phyloP scores from a whole-genome alignment of 306 rosid species.

The Sophora flavescens region DNA sequence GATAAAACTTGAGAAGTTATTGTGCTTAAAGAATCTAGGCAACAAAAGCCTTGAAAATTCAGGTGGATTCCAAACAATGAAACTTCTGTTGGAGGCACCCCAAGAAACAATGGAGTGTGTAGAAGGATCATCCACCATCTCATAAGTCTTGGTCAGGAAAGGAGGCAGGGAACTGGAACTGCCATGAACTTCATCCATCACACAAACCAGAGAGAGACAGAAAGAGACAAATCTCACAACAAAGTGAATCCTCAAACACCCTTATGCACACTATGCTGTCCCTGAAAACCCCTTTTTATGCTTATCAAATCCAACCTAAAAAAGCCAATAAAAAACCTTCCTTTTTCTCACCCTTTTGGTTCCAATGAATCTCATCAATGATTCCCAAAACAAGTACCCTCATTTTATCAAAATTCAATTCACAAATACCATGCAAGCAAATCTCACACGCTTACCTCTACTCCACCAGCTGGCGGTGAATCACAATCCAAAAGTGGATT shows the following conservation, averaged over 20 bases:
- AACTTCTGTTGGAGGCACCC: conserved; percentile 70
- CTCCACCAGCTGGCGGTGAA: conserved; percentile 32
- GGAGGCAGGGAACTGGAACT: conserved; percentile 74
- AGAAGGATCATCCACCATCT: conserved; percentile 86
- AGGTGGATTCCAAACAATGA: conserved; percentile 76
- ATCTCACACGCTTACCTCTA: conserved; percentile 42
- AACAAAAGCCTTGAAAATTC: conserved; percentile 73
- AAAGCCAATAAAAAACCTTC: conserved; percentile 24
- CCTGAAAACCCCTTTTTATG: conserved; percentile 1
- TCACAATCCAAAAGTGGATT: conserved; percentile 23
- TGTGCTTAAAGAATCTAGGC: conserved; percentile 86
- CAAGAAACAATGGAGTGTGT: conserved; percentile 75
- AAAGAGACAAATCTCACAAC: conserved; percentile 42
- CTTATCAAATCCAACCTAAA: conserved; percentile 1
- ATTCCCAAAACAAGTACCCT: background rate
- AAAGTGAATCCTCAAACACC: conserved; percentile 36
- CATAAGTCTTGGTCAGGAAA: conserved; percentile 79
- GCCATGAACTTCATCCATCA: conserved; percentile 82
- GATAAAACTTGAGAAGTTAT: conserved; percentile 90
- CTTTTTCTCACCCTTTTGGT: conserved; percentile 15
- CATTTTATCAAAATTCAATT: conserved; percentile 18
- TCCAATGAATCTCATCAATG: conserved; percentile 20
- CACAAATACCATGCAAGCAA: conserved; percentile 8
- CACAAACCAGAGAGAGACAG: conserved; percentile 33
- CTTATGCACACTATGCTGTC: background rate